Base-by-base conservation (phyloP, 805 yeast species). In the Candida awuae region DNA sequence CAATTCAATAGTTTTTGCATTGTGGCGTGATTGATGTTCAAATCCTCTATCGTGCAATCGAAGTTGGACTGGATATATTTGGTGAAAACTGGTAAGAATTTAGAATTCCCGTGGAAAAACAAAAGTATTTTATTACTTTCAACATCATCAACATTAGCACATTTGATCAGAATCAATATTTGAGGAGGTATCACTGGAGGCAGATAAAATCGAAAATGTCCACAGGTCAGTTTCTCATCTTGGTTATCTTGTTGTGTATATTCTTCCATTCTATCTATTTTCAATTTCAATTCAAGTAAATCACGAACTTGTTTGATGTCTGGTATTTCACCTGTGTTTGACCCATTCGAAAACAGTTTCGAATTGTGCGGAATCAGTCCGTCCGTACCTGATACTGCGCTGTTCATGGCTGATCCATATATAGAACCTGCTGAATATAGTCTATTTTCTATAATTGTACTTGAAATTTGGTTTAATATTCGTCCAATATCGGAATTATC, bases 191-290 rank as follows among this genome's bases (percentile, higher is more conserved):
- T 37, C 1, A 54, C 37, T 14, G 47, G 49, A 15, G 54, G 48
- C 25, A 56, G 38, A 34, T 52, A 52, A 46, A 51, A 58, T 37
- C 62, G 45, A 29, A 59, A 51, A 39, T 55, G 56, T 1, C 63
- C 62, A 12, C 53, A 44, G 18, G 38, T 39, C 17, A 50, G 22
- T 6, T 34, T 28, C n/a, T 34, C 33, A 1, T 27, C 36, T 2
- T 34, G 28, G 10, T 49, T 48, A 30, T 44, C 43, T 7, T 14
- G 8, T n/a, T 27, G 20, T 8, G 15, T 12, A 10, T 27, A 20
- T 7, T n/a, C 25, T 6, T 27, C 33, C 3, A 18, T n/a, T 20
- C 37, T 29, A 21, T 45, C 48, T 16, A 52, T 54, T 34, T 54
- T 55, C n/a, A 51, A 44, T 36, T 46, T 49, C 10, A 55, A 39